Evolutionary conservation across 768 basidiomycete species (phyloP).

Genomic region (Amyloporia xantha): DNA sequence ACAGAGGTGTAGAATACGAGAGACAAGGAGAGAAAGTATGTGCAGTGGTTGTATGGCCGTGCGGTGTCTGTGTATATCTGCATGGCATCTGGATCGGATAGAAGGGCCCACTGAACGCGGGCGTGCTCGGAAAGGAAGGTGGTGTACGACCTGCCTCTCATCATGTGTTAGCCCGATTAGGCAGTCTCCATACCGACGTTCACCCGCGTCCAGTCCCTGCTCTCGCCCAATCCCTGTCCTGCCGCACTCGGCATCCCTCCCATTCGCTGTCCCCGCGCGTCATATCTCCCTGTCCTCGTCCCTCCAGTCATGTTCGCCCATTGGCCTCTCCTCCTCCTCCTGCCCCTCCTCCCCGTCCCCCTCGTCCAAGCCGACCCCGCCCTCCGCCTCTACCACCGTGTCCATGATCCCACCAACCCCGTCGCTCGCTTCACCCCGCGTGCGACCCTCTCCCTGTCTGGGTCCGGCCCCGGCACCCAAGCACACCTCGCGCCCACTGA

Average conservation of each 20-base stretch:
- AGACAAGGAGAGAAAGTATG: neutral
- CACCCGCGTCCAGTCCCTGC: neutral
- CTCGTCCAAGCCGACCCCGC: slow-evolving; percentile 14
- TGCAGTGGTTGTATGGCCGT: neutral
- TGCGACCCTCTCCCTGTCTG: slow-evolving; percentile 33
- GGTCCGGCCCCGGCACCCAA: slow-evolving; percentile 11
- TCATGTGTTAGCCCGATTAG: neutral
- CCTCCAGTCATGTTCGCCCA: slow-evolving; percentile 21
- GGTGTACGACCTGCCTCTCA: neutral
- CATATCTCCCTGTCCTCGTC: neutral
- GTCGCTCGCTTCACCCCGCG: slow-evolving; percentile 34
- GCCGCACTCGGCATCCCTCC: neutral
- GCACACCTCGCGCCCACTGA: slow-evolving; percentile 31
- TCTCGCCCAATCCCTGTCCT: slow-evolving; percentile 11
- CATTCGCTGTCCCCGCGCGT: slow-evolving; percentile 7
- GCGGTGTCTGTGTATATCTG: neutral
- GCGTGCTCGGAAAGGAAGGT: slow-evolving; percentile 2
- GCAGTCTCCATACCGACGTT: slow-evolving; percentile 1
- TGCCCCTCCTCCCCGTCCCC: slow-evolving; percentile 18
- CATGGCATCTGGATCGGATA: neutral
- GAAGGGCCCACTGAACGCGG: neutral
- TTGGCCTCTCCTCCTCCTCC: slow-evolving; percentile 21
- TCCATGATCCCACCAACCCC: slow-evolving; percentile 41
- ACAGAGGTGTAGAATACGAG: neutral
- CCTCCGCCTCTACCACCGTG: slow-evolving; percentile 41